These are phyloP conservation scores for Entoloma clypeatum DNA, from an alignment of 1,284 basidiomycete genomes.

Conservation along the genomic window DNA sequence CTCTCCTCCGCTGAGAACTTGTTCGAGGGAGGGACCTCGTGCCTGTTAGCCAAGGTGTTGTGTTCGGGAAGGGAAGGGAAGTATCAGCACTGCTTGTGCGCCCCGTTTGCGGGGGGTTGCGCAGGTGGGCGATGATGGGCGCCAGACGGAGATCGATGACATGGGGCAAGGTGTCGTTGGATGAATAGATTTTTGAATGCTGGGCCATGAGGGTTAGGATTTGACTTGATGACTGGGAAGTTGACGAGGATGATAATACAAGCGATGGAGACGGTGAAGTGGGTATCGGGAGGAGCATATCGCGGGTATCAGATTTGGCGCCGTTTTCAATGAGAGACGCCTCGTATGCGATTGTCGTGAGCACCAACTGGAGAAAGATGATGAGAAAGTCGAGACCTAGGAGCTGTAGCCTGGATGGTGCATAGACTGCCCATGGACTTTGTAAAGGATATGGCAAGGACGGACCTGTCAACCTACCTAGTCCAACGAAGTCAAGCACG, in stretches of 20 bases:
- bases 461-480: constrained; percentile 45
- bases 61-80: constrained; percentile 58
- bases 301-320: constrained; percentile 26
- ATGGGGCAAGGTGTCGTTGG: constrained; percentile 34
- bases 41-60: constrained; percentile 47
- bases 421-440: constrained; percentile 40
- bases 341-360: constrained; percentile 66
- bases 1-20: constrained; percentile 37
- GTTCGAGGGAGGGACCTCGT: constrained; percentile 51
- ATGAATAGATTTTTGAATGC: constrained; percentile 23
- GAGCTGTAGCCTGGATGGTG: constrained; percentile 59
- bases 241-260: constrained; percentile 22
- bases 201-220: constrained; percentile 17
- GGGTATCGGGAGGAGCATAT: constrained; percentile 31
- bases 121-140: constrained; percentile 50
- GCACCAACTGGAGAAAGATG: constrained; percentile 57
- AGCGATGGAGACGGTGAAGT: constrained; percentile 20
- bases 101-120: constrained; percentile 44
- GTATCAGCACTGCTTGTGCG: constrained; percentile 31
- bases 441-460: neutral
- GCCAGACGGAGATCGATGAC: constrained; percentile 59
- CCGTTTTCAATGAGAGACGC: constrained; percentile 36
- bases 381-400: constrained; percentile 64
- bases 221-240: constrained; percentile 17
- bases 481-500: constrained; percentile 73